Base-by-base conservation (phyloP, 768 basidiomycete species). In the Nevesoporus exiguus region DNA sequence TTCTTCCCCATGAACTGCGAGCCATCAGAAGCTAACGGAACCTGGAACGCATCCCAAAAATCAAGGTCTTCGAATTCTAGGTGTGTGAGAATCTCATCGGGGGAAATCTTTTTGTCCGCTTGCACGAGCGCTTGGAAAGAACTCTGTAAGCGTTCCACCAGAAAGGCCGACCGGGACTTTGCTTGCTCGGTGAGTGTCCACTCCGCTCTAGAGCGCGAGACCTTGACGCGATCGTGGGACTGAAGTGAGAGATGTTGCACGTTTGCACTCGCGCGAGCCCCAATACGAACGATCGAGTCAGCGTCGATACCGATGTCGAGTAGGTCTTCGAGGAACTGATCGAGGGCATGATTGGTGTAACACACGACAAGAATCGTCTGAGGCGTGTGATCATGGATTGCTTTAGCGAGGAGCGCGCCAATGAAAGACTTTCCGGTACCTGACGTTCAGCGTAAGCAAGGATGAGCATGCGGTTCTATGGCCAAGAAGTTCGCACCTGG, bases 391-490 rank as follows among this genome's bases (percentile, higher is more conserved):
- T 80, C 76, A 41, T 86, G 77, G 6, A 86, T 66, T 4, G 77
- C 70, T 59, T 86, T 88, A 0, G 84, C 84, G 0, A 88, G 67
- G 1, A 88, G 72, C 0, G 84, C 83, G 0, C 87, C 86, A 22
- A 88, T 82, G 61, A 86, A 86, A 0, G 85, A 86, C 53, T 89
- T 89, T 1, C 86, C 87, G 0, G 86, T 89, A 1, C 86, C 87
- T 88, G 27, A 7, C 10, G 48, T 21, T 11, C 17, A 30, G 14
- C 17, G n/a, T 27, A 3, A 1, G 14, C 61, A 7, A 59, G 46
- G 8, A 39, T 15, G 6, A 3, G 5, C 11, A 34, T 36, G 24
- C 3, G 9, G 3, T 24, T 10, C 7, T 24, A 21, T 7, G 27
- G 9, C 13, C 31, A 36, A 21, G 36, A 15, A 3, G 36, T 25